Base-by-base conservation (phyloP, 2,329 filamentous ascomycete genomes). In the Ceratocystis alfenasii region DNA sequence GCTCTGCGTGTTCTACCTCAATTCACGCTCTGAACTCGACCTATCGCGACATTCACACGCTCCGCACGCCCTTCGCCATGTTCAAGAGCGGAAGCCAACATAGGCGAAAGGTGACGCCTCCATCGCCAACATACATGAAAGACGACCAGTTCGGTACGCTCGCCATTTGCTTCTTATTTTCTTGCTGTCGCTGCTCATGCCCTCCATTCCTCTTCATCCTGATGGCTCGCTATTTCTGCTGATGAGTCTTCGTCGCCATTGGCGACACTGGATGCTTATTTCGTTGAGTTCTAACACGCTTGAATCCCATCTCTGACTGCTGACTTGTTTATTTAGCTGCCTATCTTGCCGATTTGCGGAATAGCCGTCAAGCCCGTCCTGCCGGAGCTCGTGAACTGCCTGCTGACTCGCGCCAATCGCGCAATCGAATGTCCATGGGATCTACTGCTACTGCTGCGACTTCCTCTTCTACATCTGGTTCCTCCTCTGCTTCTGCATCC, bases 311-410 rank as follows among this genome's bases (percentile, higher is more conserved):
- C 61, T 65, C 68, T 70, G 60, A 70, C 68, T 66, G 67, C 66
- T 67, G 61, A 67, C 70, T 62, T 48, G 25, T 66, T 36, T 66
- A 33, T 62, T n/a, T 75, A 90, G 88, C 85, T 70, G 79, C 80
- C 68, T 92, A 90, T 74, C 81, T 91, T 45, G 80, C 86, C 70
- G 83, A 86, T 70, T 81, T 93, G 45, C 86, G 89, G 70, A 83
- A 81, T 70, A 88, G 83, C 74, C 84, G 86, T 63, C 78, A 84
- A 66, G 79, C 81, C 45, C 82, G 88, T 66, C 88, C 88, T 7
- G 87, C 84, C 66, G 88, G 88, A 68, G 87, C 87, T 62, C 81
- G 88, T 71, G 69, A 70, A 71, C 69, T 71, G 76, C 72, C 71
- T 74, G 68, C 70, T 73, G 72, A 70, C 70, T 25, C 71, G 70